These are phyloP conservation scores for Xanthoconium purpureum DNA, from an alignment of 768 basidiomycete genomes.

Conservation along the genomic window DNA sequence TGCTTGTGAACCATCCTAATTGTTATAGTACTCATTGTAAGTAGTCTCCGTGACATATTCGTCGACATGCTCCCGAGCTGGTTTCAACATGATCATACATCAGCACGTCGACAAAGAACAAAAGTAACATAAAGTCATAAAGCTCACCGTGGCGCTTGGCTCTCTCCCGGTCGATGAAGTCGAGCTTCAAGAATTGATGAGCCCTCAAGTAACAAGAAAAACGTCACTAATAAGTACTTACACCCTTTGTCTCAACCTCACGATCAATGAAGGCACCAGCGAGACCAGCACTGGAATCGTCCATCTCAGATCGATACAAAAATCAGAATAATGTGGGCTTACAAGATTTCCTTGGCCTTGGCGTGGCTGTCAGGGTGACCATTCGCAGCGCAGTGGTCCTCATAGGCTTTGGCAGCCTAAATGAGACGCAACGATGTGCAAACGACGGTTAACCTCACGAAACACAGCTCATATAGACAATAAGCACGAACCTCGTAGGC, in stretches of 20 bases:
- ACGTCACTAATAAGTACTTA: not conserved
- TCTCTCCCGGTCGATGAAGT: not conserved
- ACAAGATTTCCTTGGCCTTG: conserved; percentile 22
- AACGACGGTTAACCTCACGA: not conserved
- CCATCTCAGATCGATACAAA: not conserved
- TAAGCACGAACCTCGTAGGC: conserved; percentile 16
- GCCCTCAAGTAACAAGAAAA: not conserved
- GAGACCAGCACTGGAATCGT: conserved; percentile 4
- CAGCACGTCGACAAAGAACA: not conserved
- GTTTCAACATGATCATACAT: not conserved
- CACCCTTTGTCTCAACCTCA: conserved; percentile 19
- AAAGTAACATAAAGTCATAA: not conserved
- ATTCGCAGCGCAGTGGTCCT: conserved; percentile 8
- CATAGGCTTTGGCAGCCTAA: conserved; percentile 20
- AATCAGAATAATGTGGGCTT: not conserved
- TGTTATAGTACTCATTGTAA: no score
- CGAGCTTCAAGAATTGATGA: not conserved
- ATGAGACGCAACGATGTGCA: not conserved
- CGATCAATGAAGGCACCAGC: conserved; percentile 1
- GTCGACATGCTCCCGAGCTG: not conserved
- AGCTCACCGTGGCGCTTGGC: not conserved
- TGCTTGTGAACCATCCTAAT: no score
- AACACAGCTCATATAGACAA: not conserved
- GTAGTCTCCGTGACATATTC: no score
- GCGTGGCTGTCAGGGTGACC: conserved; percentile 23